These are phyloP conservation scores for Chiua virens DNA, from an alignment of 768 basidiomycete species.

Conservation along the genomic window DNA sequence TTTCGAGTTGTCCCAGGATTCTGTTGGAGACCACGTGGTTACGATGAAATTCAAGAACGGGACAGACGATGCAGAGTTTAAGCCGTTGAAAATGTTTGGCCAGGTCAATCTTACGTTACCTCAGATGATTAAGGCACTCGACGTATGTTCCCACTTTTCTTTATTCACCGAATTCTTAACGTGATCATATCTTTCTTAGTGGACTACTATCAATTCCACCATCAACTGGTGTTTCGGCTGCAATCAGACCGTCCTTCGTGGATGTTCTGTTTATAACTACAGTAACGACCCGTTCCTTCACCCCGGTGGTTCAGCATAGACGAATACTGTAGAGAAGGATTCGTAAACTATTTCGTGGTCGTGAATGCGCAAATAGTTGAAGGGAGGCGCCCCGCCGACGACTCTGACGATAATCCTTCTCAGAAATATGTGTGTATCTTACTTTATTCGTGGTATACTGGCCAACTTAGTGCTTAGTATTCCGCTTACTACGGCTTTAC, in stretches of 20 bases:
- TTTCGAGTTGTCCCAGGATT: slow-evolving; percentile 64
- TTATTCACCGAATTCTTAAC: background rate
- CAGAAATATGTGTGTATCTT: too few relatives aligned
- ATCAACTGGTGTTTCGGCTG: slow-evolving; percentile 35
- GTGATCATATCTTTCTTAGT: slow-evolving; percentile 13
- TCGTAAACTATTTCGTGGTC: too few relatives aligned
- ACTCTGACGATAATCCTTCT: too few relatives aligned
- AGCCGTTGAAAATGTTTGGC: slow-evolving; percentile 68
- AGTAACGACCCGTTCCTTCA: slow-evolving; percentile 28
- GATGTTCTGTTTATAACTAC: slow-evolving; percentile 32
- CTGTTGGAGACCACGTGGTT: slow-evolving; percentile 66
- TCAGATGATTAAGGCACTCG: slow-evolving; percentile 15
- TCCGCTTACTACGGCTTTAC: too few relatives aligned
- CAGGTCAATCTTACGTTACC: slow-evolving; percentile 22
- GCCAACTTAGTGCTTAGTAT: too few relatives aligned
- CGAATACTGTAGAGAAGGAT: too few relatives aligned
- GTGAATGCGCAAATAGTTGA: too few relatives aligned
- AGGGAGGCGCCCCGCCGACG: too few relatives aligned
- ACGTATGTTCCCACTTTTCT: slow-evolving; percentile 8
- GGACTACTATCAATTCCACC: slow-evolving; percentile 30
- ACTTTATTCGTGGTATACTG: too few relatives aligned
- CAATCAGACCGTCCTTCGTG: slow-evolving; percentile 32
- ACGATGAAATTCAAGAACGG: slow-evolving; percentile 85
- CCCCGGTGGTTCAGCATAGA: too few relatives aligned
- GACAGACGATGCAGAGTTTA: slow-evolving; percentile 51